phyloP scores from a whole-genome alignment of 805 yeast species.

The Spathaspora sp. region DNA sequence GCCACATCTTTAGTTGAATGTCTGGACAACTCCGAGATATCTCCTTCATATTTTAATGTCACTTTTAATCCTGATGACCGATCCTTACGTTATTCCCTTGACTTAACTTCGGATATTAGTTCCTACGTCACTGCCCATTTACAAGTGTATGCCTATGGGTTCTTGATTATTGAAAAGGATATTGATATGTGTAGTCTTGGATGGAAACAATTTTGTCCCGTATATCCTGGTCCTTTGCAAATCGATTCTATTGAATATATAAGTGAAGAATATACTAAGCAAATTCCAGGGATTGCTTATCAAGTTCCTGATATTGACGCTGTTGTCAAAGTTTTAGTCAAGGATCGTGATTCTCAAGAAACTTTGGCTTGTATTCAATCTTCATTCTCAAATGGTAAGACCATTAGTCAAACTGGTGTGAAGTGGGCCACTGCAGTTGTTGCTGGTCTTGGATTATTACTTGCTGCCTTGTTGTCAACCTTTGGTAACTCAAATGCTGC shows the following conservation, averaged over 20 bases:
- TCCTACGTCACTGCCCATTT: conserved; percentile 68
- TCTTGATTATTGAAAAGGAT: conserved; percentile 54
- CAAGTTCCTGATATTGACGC: conserved; percentile 87
- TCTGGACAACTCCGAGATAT: conserved; percentile 69
- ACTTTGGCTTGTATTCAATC: conserved; percentile 73
- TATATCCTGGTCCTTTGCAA: conserved; percentile 77
- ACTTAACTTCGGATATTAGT: conserved; percentile 63
- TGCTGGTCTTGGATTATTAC: conserved; percentile 81
- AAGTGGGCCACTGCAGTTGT: conserved; percentile 93
- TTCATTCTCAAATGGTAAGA: conserved; percentile 69
- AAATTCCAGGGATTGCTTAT: conserved; percentile 82
- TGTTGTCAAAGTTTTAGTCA: conserved; percentile 54
- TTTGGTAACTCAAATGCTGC: conserved; percentile 89
- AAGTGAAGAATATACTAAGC: conserved; percentile 42
- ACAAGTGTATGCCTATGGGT: conserved; percentile 83
- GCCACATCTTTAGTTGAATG: conserved; percentile 87
- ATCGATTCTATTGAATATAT: conserved; percentile 68
- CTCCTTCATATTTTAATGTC: conserved; percentile 74
- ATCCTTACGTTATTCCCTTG: conserved; percentile 64
- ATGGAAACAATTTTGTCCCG: conserved; percentile 89
- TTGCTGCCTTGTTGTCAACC: conserved; percentile 78
- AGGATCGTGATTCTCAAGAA: conserved; percentile 37
- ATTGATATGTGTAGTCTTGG: conserved; percentile 63
- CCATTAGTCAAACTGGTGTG: conserved; percentile 75
- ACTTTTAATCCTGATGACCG: conserved; percentile 68